phyloP scores from a whole-genome alignment of 352 stramenopile species.

The Thraustotheca clavata region DNA sequence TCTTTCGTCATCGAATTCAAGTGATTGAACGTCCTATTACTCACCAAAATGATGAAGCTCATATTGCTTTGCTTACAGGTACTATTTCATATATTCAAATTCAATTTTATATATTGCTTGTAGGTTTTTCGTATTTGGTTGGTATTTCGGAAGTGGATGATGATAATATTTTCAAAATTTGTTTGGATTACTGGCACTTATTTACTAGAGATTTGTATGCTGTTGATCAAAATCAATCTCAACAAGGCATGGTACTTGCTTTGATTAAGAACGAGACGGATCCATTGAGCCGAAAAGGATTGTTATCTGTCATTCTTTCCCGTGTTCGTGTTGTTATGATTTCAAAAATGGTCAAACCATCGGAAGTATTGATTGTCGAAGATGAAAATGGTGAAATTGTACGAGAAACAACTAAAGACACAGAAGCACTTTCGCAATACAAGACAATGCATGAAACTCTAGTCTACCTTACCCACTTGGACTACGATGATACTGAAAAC shows the following conservation, averaged over 20 bases:
- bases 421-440: slow-evolving; percentile 98
- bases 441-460: slow-evolving; percentile 99
- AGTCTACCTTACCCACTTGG: slow-evolving; percentile 99
- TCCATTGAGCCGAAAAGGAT: slow-evolving; percentile 35
- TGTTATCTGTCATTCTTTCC: slow-evolving; percentile 87
- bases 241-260: slow-evolving; percentile 40
- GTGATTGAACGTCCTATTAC: slow-evolving; percentile 89
- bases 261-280: slow-evolving; percentile 28
- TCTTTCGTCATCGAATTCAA: slow-evolving; percentile 91
- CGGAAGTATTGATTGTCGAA: slow-evolving; percentile 99
- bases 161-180: slow-evolving; percentile 98
- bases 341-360: slow-evolving; percentile 98
- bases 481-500: slow-evolving; percentile 98
- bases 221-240: slow-evolving; percentile 70
- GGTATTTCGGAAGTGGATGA: slow-evolving; percentile 88
- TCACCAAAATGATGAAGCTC: slow-evolving; percentile 70
- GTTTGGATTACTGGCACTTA: slow-evolving; percentile 96
- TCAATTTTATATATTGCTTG: slow-evolving; percentile 27
- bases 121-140: slow-evolving; percentile 90
- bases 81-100: slow-evolving; percentile 63
- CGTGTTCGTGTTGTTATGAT: slow-evolving; percentile 97
- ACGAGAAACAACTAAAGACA: slow-evolving; percentile 98
- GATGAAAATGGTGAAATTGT: slow-evolving; percentile 98
- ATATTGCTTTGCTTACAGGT: slow-evolving; percentile 86
- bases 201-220: slow-evolving; percentile 96